A percentile compares a stretch with the other conserved stretches of the same genome.
Evolutionary conservation across 2,329 filamentous ascomycete genomes (phyloP).

Genomic region (Penicillium hesseltinei): DNA sequence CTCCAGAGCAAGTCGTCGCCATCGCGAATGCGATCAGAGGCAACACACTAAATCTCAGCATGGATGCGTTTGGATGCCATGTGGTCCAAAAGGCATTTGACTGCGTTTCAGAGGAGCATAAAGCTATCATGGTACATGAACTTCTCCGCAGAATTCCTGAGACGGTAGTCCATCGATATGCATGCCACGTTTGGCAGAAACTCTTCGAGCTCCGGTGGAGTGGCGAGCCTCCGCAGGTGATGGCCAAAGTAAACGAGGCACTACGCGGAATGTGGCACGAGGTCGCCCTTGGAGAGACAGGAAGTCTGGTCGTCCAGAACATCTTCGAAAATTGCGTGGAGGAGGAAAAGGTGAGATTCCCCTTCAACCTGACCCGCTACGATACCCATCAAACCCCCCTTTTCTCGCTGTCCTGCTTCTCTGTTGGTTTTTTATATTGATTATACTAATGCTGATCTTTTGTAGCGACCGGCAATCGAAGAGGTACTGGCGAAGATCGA

Average conservation of each 20-base stretch:
- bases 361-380: background rate
- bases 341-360: constrained; percentile 81
- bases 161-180: constrained; percentile 97
- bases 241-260: constrained; percentile 96
- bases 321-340: constrained; percentile 99
- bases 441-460: constrained; percentile 19
- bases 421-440: background rate
- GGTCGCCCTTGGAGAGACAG: constrained; percentile 93
- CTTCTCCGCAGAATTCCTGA: constrained; percentile 92
- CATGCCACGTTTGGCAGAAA: constrained; percentile 99
- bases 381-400: background rate
- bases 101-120: constrained; percentile 95
- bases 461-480: constrained; percentile 91
- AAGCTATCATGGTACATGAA: constrained; percentile 98
- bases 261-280: constrained; percentile 98
- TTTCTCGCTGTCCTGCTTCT: background rate
- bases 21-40: constrained; percentile 94
- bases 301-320: constrained; percentile 96
- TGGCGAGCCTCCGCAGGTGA: constrained; percentile 92
- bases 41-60: constrained; percentile 89
- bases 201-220: constrained; percentile 97
- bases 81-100: constrained; percentile 99
- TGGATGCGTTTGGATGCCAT: constrained; percentile 98
- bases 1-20: constrained; percentile 86
- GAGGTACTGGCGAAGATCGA: constrained; percentile 95